Evolutionary conservation across 306 rosid species (phyloP), one percentile per base, ranked within the genome.

Genomic region (Vachellia pachyceras): DNA sequence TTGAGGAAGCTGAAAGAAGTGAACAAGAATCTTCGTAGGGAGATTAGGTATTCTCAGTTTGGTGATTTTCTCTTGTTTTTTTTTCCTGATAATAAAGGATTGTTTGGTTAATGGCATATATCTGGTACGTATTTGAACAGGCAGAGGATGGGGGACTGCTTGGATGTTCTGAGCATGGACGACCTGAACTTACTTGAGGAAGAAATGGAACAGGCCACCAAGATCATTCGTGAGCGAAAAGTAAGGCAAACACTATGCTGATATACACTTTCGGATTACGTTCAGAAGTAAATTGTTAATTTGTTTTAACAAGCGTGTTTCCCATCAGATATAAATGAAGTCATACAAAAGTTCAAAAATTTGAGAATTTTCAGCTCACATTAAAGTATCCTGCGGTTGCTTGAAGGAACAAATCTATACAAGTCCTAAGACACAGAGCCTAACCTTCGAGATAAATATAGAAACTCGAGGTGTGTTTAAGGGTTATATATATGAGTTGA

Each of bases 71-170:
- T 47, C 18, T 9, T 52, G 10, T 22, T 10, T 12, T 60, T 25
- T 69, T n/a, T n/a, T n/a, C n/a, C 18, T 9, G 1, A 29, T 29
- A 29, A 5, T 20, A 5, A 65, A 61, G 39, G 10, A 5, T 40
- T 74, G 41, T 15, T 70, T 58, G 29, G 60, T n/a, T 58, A 44
- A 49, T 11, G 72, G 33, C 12, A 3, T 37, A 4, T 72, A 2
- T 72, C 2, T 33, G 3, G 17, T 18, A 17, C n/a, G 3, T 60
- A 61, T 11, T 61, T 61, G 68, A 10, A 10, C 41, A 94, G 98
- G 86, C 97, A 91, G 81, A 92, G 97, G 86, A 79, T 80, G 83
- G 98, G 97, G 17, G 89, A 91, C 42, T 90, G 88, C 78, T 58
- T 89, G 77, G 79, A 88, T 40, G 91, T 85, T 86, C 83, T 95